Conservation (phyloP, 2,329 filamentous ascomycete species). For the Apiospora saccharicola region DNA sequence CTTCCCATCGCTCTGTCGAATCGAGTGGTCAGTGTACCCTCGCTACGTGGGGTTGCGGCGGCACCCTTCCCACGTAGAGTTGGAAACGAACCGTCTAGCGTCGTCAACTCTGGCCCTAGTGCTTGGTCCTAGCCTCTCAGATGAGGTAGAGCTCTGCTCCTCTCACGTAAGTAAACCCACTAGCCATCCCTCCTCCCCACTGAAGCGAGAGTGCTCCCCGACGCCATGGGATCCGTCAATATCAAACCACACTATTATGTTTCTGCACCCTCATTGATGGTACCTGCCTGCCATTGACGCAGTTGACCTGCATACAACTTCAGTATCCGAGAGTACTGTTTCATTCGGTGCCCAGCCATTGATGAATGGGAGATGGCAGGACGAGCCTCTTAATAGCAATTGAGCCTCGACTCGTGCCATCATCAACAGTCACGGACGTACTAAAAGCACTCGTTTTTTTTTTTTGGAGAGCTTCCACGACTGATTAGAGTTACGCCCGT, state of each 20-base stretch:
- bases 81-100: conserved; percentile 19
- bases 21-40: conserved; percentile 8
- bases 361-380: not conserved
- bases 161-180: conserved; percentile 16
- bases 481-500: conserved; percentile 11
- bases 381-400: not conserved
- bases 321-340: not conserved
- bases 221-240: not conserved
- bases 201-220: conserved; percentile 5
- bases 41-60: conserved; percentile 14
- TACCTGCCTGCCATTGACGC: not conserved
- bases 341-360: not conserved
- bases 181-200: not conserved
- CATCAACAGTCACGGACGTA: conserved; percentile 1
- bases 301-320: not conserved
- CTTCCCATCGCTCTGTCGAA: conserved; percentile 7
- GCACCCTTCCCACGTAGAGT: conserved; percentile 18
- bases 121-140: conserved; percentile 4
- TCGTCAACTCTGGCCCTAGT: conserved; percentile 15
- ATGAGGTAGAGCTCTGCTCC: conserved; percentile 16
- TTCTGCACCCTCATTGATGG: not conserved
- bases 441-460: not conserved
- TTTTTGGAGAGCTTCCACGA: not conserved
- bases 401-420: conserved; percentile 12
- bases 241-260: conserved; percentile 19